Evolutionary conservation across 2,329 filamentous ascomycete species (phyloP), one percentile per base, ranked within the genome.

Genomic region (Xylariales sp.): DNA sequence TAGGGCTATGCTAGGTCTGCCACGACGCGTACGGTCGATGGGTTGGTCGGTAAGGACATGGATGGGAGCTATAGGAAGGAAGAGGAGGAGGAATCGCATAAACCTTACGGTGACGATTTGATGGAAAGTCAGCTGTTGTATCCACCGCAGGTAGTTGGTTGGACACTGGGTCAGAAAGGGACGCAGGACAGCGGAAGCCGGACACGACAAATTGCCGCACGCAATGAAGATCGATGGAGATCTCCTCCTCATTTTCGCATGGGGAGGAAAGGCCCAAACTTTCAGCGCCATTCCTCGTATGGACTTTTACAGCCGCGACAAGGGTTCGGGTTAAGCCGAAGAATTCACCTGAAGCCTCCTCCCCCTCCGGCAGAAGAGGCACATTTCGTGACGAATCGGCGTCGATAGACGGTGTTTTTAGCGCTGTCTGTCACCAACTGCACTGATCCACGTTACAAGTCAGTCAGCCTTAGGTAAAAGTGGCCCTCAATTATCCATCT

Each of bases 191-290:
- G 35, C 35, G 35, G 35, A 27, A 16, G 35, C 35, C 35, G 35
- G 35, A 24, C 14, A 38, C 22, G 22, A 38, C 35, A 38, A 36
- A 38, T 38, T 38, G 35, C 35, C 35, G 35, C 35, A 38, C 22
- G 21, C 35, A 22, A 38, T 10, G 6, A 7, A 16, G 22, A 16
- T 18, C 16, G 20, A 25, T 15, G 20, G 33, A 33, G 31, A 16
- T 11, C 14, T 6, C n/a, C 16, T 12, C 29, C 29, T n/a, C n/a
- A n/a, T n/a, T n/a, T n/a, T n/a, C n/a, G n/a, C n/a, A n/a, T n/a
- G n/a, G n/a, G n/a, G n/a, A n/a, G n/a, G n/a, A n/a, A n/a, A n/a
- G n/a, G n/a, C n/a, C n/a, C n/a, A n/a, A n/a, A n/a, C n/a, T n/a
- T n/a, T n/a, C n/a, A n/a, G n/a, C n/a, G n/a, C n/a, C n/a, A n/a